phyloP scores from a whole-genome alignment of 129 eudicot species.

The Saussurea involucrata region DNA sequence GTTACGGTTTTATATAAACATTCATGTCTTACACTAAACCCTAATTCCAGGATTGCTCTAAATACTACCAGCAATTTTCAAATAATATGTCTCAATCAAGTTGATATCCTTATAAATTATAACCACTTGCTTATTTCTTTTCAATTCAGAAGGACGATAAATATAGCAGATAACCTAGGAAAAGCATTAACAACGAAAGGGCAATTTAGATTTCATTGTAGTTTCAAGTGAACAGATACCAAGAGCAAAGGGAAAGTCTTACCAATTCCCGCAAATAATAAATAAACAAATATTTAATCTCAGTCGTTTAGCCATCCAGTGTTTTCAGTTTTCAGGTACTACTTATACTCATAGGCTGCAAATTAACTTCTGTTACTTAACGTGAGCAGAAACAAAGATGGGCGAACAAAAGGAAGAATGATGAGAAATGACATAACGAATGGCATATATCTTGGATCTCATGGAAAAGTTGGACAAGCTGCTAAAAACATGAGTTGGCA shows the following conservation, averaged over 20 bases:
- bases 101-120: not conserved
- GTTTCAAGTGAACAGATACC: no score
- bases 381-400: not conserved
- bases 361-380: not conserved
- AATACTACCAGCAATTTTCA: not conserved
- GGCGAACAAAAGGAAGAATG: not conserved
- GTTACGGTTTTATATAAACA: not conserved
- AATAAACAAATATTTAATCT: not conserved
- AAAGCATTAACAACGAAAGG: not conserved
- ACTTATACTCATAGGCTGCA: not conserved
- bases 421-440: not conserved
- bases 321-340: not conserved
- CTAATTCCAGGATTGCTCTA: not conserved
- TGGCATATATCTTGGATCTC: not conserved
- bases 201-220: no score
- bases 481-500: not conserved
- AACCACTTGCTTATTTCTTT: not conserved
- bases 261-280: not conserved
- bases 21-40: slow-evolving; percentile 7
- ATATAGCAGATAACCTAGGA: not conserved
- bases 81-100: not conserved
- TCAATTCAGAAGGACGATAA: not conserved
- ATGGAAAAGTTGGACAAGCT: not conserved
- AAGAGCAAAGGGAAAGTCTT: not conserved
- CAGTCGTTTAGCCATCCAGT: not conserved